Evolutionary conservation across 2,329 filamentous ascomycete genomes (phyloP), one percentile per base, ranked within the genome.

Genomic region (Hypoxylon sp.): DNA sequence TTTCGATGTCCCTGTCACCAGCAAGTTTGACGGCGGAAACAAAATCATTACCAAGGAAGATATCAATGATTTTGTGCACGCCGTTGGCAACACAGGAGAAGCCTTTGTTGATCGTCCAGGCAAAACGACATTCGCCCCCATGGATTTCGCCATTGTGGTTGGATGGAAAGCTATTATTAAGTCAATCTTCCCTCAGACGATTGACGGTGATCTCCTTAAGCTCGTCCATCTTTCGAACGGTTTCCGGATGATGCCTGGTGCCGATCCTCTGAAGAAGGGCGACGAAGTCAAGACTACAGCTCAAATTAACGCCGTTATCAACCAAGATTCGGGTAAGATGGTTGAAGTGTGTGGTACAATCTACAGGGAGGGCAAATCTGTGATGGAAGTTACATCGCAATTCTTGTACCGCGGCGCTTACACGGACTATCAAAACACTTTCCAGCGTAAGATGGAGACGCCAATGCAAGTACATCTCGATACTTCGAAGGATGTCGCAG

Each of bases 151-250:
- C 61, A 96, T 97, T 61, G 92, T 97, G n/a, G 89, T 95, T 40
- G 92, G 92, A 57, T 97, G 92, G 92, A 97, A 99, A 77, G 94
- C 94, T 31, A 99, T 99, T 67, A 99, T 92, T 7, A 97, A 97
- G 81, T 94, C 94, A 9, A 99, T 99, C 73, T 99, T 99, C 82
- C 94, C 94, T 60, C 87, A 91, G 63, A 90, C 86, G 55, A 97
- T 99, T 65, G 94, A 99, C 64, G 94, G 95, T 60, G 94, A 99
- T 69, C 79, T 99, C 44, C 81, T 99, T 55, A 97, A 96, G 77
- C 85, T 99, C 44, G 93, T 99, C 8, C 94, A 99, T 75, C 76
- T 99, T 55, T 97, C 94, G 37, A 99, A 99, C 72, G 88, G 90
- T 57, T 99, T 97, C 87, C 89, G 94, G 66, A 99, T 99, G 94